phyloP scores from a whole-genome alignment of 164 flowering plant species.

The Vitis vinifera region ASM3070453v1 NC_081819.1:16438001-16438500 shows the following conservation, averaged over 20 bases:
- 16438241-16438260: conserved; percentile 52
- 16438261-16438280: conserved; percentile 84
- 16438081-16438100: conserved; percentile 91
- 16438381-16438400: conserved; percentile 27
- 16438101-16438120: background rate
- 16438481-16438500: background rate
- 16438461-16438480: background rate
- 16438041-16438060: conserved; percentile 84
- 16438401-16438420: background rate
- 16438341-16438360: conserved; percentile 30
- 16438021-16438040: conserved; percentile 82
- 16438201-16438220: no score
- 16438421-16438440: no score
- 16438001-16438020: conserved; percentile 77
- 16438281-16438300: conserved; percentile 55
- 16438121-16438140: no score
- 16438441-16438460: background rate
- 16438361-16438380: conserved; percentile 44
- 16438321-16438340: conserved; percentile 47
- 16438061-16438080: conserved; percentile 87
- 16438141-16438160: no score
- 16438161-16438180: no score
- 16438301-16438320: conserved; percentile 44
- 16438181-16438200: no score
- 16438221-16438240: background rate